Conservation (phyloP, 208 protist genomes). For the Angomonas deanei region DNA sequence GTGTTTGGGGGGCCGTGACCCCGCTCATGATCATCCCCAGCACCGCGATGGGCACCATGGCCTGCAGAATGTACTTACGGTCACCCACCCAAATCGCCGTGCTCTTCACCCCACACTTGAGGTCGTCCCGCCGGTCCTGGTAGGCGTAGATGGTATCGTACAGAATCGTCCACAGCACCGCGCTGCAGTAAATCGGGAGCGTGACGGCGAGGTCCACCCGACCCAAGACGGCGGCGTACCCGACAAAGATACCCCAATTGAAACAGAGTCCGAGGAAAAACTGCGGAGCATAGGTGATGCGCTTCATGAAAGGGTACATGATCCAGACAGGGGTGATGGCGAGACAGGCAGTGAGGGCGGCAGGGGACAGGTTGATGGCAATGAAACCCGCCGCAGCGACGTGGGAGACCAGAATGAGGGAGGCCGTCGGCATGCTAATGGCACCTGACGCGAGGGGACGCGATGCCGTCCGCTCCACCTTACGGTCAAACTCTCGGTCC, state of each 20-base stretch:
- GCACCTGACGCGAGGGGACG: conserved; percentile 59
- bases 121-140: conserved; percentile 68
- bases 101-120: conserved; percentile 80
- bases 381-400: conserved; percentile 38
- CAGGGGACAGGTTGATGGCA: conserved; percentile 61
- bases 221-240: conserved; percentile 78
- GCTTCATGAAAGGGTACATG: conserved; percentile 83
- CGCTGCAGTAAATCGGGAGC: conserved; percentile 63
- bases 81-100: conserved; percentile 76
- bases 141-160: conserved; percentile 87
- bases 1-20: conserved; percentile 56
- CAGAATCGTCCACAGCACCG: conserved; percentile 72
- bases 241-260: conserved; percentile 86
- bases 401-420: conserved; percentile 36
- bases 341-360: conserved; percentile 42
- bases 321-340: conserved; percentile 59
- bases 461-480: conserved; percentile 62
- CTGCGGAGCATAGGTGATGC: conserved; percentile 75
- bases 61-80: conserved; percentile 67
- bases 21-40: conserved; percentile 49
- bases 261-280: conserved; percentile 71
- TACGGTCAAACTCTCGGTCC: conserved; percentile 67
- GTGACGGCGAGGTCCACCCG: conserved; percentile 63
- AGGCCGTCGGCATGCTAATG: conserved; percentile 49
- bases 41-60: conserved; percentile 47